Evolutionary conservation across 306 rosid species (phyloP).

Genomic region (Morella rubra): DNA sequence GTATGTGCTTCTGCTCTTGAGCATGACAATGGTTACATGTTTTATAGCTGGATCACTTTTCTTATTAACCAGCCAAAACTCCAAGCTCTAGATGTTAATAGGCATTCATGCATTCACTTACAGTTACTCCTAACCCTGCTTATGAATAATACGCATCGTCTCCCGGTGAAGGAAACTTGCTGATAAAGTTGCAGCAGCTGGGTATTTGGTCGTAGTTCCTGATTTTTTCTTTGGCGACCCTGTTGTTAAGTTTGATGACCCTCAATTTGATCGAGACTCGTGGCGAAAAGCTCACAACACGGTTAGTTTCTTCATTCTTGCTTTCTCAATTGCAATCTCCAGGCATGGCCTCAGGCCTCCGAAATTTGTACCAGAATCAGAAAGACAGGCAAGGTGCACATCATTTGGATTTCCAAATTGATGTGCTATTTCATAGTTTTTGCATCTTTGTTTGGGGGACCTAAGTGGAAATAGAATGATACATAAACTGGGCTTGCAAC

Average conservation of each 20-base stretch:
- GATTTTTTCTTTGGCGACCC: constrained; percentile 52
- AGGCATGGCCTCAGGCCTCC: background rate
- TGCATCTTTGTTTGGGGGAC: background rate
- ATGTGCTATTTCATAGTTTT: background rate
- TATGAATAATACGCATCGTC: background rate
- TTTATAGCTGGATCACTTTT: too few relatives aligned
- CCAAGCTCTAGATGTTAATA: background rate
- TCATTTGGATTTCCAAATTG: background rate
- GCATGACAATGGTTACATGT: too few relatives aligned
- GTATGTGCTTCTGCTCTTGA: too few relatives aligned
- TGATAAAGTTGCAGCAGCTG: constrained; percentile 51
- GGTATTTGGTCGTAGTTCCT: constrained; percentile 63
- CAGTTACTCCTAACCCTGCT: background rate
- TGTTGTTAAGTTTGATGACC: constrained; percentile 28
- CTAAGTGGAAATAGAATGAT: background rate
- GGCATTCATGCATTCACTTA: background rate
- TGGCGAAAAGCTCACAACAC: constrained; percentile 45
- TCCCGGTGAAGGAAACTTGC: constrained; percentile 54
- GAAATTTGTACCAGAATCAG: background rate
- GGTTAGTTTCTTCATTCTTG: constrained; percentile 31
- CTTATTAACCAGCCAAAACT: background rate
- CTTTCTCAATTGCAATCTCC: background rate
- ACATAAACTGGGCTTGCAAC: background rate
- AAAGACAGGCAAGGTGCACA: background rate
- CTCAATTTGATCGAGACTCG: constrained; percentile 22